Percentiles rank a stretch among this genome's conserved stretches.
These are phyloP conservation scores for Cordyceps tenuipes DNA, from an alignment of 2,329 filamentous ascomycete genomes.

Conservation along the genomic window DNA sequence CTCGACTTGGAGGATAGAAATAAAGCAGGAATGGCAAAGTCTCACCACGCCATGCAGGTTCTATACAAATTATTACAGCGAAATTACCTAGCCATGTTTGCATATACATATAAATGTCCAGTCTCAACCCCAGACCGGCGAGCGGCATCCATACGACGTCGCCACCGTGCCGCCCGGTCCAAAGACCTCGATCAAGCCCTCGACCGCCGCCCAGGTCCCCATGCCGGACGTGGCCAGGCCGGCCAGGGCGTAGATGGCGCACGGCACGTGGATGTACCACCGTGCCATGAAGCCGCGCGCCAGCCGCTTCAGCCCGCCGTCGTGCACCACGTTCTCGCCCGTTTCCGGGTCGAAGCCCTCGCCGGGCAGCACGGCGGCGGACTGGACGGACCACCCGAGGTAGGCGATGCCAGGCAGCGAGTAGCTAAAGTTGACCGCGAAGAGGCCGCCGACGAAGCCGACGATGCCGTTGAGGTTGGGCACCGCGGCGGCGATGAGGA, in stretches of 20 bases:
- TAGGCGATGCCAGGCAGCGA: slow-evolving; percentile 38
- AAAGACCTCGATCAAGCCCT: slow-evolving; percentile 1
- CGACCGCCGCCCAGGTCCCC: slow-evolving; percentile 9
- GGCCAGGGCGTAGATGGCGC: background rate
- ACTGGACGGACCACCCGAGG: slow-evolving; percentile 1
- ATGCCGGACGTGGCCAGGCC: slow-evolving; percentile 6
- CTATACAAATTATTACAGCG: too few species aligned
- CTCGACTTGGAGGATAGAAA: too few species aligned
- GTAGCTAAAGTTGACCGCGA: slow-evolving; percentile 50
- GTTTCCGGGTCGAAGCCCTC: slow-evolving; percentile 8
- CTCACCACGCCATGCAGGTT: too few species aligned
- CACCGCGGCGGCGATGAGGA: slow-evolving; percentile 43
- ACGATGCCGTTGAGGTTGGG: slow-evolving; percentile 40
- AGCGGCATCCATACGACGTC: slow-evolving; percentile 6
- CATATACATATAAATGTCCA: background rate
- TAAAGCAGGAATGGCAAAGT: too few species aligned
- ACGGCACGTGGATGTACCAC: slow-evolving; percentile 1
- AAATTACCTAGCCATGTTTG: background rate
- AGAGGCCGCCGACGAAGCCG: slow-evolving; percentile 43
- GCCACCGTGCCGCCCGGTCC: slow-evolving; percentile 6
- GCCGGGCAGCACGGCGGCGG: background rate
- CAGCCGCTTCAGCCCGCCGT: background rate
- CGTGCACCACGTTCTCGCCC: background rate
- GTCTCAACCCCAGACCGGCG: slow-evolving; percentile 2
- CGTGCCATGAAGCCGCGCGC: slow-evolving; percentile 1